Conservation (phyloP, 768 basidiomycete genomes). For the Calocybe gangraenosa region DNA sequence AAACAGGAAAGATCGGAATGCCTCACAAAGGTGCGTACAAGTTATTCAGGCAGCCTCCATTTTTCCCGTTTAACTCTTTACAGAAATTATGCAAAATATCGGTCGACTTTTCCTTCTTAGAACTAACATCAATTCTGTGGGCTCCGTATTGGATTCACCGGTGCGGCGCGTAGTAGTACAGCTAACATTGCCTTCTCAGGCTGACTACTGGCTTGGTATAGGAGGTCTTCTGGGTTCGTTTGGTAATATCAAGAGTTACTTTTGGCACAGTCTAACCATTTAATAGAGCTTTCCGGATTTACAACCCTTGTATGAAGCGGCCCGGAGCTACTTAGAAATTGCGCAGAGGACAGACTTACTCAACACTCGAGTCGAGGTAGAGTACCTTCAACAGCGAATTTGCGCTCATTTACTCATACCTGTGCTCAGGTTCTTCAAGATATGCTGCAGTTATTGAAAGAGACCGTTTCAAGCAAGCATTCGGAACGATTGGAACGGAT, state of each 20-base stretch:
- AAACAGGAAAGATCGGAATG: constrained; percentile 93
- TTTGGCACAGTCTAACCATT: constrained; percentile 1
- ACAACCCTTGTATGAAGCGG: constrained; percentile 92
- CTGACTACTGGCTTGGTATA: constrained; percentile 25
- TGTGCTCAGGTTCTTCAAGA: constrained; percentile 80
- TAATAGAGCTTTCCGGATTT: constrained; percentile 87
- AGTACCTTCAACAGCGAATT: constrained; percentile 16
- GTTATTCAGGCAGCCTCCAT: constrained; percentile 11
- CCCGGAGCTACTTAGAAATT: constrained; percentile 91
- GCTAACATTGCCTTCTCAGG: background rate
- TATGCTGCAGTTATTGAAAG: constrained; percentile 93
- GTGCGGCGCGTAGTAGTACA: constrained; percentile 31
- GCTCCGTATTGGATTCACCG: constrained; percentile 94
- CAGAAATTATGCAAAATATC: constrained; percentile 97
- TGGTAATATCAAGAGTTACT: background rate
- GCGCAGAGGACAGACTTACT: constrained; percentile 90
- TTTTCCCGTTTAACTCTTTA: constrained; percentile 8
- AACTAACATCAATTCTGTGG: constrained; percentile 93
- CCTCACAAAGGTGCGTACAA: constrained; percentile 64
- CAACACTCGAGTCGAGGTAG: constrained; percentile 89
- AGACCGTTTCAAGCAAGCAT: constrained; percentile 88
- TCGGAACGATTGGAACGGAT: constrained; percentile 91
- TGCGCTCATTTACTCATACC: background rate
- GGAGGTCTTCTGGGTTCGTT: constrained; percentile 91
- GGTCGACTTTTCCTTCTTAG: constrained; percentile 90